Evolutionary conservation across 2,329 filamentous ascomycete genomes (phyloP).

Genomic region (Elsinoe arachidis): DNA sequence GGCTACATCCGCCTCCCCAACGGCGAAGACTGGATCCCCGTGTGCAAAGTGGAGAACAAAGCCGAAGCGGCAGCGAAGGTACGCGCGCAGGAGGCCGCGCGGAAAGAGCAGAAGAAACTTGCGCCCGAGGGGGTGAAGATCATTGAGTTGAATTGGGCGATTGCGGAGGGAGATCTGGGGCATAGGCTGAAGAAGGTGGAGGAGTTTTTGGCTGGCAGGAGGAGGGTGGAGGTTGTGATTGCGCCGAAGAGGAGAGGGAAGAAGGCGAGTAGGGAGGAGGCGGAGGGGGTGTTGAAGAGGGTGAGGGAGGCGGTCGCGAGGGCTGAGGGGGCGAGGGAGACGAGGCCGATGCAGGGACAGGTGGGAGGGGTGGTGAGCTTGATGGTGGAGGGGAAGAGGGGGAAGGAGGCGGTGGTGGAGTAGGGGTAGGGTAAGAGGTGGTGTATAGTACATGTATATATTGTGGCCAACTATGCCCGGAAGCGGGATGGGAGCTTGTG

Average conservation of each 20-base stretch:
- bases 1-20: background rate
- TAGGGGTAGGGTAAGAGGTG: background rate
- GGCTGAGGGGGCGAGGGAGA: slow-evolving; percentile 38
- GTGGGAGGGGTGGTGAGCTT: slow-evolving; percentile 38
- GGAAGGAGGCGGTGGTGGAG: background rate
- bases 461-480: background rate
- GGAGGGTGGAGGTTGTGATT: slow-evolving; percentile 64
- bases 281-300: slow-evolving; percentile 46
- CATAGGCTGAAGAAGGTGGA: slow-evolving; percentile 59
- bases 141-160: slow-evolving; percentile 86
- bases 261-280: slow-evolving; percentile 53
- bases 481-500: background rate
- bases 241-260: slow-evolving; percentile 57
- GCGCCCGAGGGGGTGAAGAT: slow-evolving; percentile 52
- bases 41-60: slow-evolving; percentile 64
- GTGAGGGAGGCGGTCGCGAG: slow-evolving; percentile 40
- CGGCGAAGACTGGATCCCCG: slow-evolving; percentile 42
- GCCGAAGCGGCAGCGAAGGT: slow-evolving; percentile 40
- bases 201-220: slow-evolving; percentile 64
- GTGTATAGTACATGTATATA: background rate
- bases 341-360: slow-evolving; percentile 38
- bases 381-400: slow-evolving; percentile 34
- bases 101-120: slow-evolving; percentile 38
- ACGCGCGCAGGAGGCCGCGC: slow-evolving; percentile 36
- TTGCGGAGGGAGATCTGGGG: slow-evolving; percentile 64